Evolutionary conservation across 2,329 filamentous ascomycete species (phyloP).

Genomic region (Pestalotiopsis sp.): DNA sequence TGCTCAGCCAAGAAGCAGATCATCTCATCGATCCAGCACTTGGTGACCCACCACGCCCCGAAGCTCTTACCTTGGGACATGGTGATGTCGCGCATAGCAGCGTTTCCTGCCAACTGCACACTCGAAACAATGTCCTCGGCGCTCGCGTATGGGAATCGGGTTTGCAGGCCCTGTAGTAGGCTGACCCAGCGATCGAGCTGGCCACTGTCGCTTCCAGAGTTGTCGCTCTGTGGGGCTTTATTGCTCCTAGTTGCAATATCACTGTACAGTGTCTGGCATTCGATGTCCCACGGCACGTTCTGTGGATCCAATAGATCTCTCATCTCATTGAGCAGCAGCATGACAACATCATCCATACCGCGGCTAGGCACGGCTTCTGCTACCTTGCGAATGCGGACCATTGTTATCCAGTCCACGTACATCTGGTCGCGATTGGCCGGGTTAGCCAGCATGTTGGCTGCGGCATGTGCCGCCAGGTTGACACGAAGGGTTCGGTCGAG

Average conservation of each 20-base stretch:
- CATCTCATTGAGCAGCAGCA: conserved; percentile 66
- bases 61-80: conserved; percentile 79
- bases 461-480: conserved; percentile 91
- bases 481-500: conserved; percentile 87
- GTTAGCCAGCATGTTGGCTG: conserved; percentile 88
- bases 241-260: conserved; percentile 54
- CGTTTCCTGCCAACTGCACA: conserved; percentile 74
- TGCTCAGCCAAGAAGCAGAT: conserved; percentile 85
- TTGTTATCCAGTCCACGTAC: conserved; percentile 86
- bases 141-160: conserved; percentile 73
- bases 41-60: conserved; percentile 92
- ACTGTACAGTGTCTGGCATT: conserved; percentile 63
- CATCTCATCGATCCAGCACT: conserved; percentile 96
- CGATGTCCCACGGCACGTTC: conserved; percentile 66
- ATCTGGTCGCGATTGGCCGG: conserved; percentile 90
- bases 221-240: conserved; percentile 41
- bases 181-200: conserved; percentile 77
- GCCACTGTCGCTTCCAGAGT: conserved; percentile 41
- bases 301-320: conserved; percentile 71
- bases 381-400: conserved; percentile 64
- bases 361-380: conserved; percentile 64
- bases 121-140: conserved; percentile 76
- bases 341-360: conserved; percentile 69
- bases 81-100: conserved; percentile 80
- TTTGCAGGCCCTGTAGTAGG: conserved; percentile 70